These are phyloP conservation scores for Fusarium anguioides DNA, from an alignment of 2,329 filamentous ascomycete genomes.

Conservation along the genomic window DNA sequence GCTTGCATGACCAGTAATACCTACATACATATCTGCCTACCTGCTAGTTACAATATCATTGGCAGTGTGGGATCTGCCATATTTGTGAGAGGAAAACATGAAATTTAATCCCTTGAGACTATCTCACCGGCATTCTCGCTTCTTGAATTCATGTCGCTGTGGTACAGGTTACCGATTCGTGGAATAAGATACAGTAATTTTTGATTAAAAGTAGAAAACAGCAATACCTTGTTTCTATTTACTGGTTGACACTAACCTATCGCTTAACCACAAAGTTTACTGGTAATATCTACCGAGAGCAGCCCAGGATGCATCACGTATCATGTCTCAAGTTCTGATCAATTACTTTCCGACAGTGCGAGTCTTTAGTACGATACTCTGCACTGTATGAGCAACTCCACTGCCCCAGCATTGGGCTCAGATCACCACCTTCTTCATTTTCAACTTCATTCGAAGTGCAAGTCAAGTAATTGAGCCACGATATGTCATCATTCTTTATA, in stretches of 20 bases:
- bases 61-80: neutral
- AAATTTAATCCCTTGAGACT: neutral
- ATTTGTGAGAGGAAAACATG: too few species aligned
- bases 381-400: constrained; percentile 27
- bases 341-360: neutral
- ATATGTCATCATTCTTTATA: neutral
- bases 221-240: too few species aligned
- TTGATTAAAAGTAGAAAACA: too few species aligned
- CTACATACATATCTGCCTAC: too few species aligned
- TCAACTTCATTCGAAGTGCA: constrained; percentile 32
- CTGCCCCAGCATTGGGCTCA: constrained; percentile 41
- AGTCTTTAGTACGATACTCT: neutral
- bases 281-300: too few species aligned
- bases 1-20: neutral
- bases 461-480: constrained; percentile 4
- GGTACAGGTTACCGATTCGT: neutral
- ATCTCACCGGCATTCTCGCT: neutral
- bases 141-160: neutral
- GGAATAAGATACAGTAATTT: too few species aligned
- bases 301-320: too few species aligned
- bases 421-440: constrained; percentile 35
- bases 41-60: neutral
- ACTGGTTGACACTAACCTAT: too few species aligned
- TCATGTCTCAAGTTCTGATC: too few species aligned
- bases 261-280: too few species aligned